Evolutionary conservation across 768 basidiomycete genomes (phyloP).

Genomic region (Lactarius psammicola): DNA sequence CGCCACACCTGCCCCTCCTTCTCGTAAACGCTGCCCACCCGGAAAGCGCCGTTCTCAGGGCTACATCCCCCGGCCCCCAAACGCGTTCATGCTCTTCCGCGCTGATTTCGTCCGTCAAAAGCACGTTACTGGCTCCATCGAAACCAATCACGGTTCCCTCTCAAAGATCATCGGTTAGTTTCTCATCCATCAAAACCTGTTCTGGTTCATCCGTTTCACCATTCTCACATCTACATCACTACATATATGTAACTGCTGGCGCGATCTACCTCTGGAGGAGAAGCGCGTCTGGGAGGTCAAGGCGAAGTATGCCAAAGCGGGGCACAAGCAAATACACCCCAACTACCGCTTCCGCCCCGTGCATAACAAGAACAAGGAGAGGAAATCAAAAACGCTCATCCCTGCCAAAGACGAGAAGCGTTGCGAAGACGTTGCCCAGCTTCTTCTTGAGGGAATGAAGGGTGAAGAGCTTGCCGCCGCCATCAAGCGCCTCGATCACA

Average conservation of each 20-base stretch:
- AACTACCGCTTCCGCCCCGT: constrained; percentile 53
- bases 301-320: constrained; percentile 71
- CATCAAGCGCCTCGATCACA: constrained; percentile 26
- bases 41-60: constrained; percentile 63
- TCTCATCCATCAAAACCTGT: neutral
- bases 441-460: constrained; percentile 30
- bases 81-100: constrained; percentile 47
- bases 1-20: constrained; percentile 39
- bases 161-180: constrained; percentile 47
- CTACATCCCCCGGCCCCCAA: constrained; percentile 35
- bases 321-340: constrained; percentile 66
- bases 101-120: constrained; percentile 43
- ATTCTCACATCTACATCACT: neutral
- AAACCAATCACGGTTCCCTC: constrained; percentile 48
- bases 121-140: constrained; percentile 51
- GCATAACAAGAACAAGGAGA: constrained; percentile 48
- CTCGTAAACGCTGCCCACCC: constrained; percentile 52
- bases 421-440: constrained; percentile 28
- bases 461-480: constrained; percentile 29
- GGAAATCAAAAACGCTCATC: constrained; percentile 27
- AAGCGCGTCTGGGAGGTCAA: constrained; percentile 70
- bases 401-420: constrained; percentile 28
- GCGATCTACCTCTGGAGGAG: constrained; percentile 64
- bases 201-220: neutral
- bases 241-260: constrained; percentile 53